A percentile compares a stretch with the other conserved stretches of the same genome.
phyloP scores from a whole-genome alignment of 129 eudicot genomes.

The Flaveria sonorensis region DNA sequence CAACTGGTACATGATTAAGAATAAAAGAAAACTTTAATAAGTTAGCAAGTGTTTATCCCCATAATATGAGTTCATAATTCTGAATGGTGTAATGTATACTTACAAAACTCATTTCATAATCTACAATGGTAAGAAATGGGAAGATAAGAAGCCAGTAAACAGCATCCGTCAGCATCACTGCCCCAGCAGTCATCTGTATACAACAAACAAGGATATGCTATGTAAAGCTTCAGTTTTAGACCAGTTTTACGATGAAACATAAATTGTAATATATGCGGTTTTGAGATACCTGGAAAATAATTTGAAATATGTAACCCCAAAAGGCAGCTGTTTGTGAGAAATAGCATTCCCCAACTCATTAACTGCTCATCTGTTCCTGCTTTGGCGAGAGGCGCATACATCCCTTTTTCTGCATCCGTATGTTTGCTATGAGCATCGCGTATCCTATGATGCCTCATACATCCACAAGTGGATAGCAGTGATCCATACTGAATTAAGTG shows the following conservation, averaged over 20 bases:
- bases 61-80: not conserved
- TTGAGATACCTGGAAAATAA: slow-evolving; percentile 59
- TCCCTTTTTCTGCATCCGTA: slow-evolving; percentile 50
- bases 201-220: slow-evolving; percentile 25
- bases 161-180: slow-evolving; percentile 73
- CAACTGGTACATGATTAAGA: slow-evolving; percentile 47
- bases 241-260: not conserved
- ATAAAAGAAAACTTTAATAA: not conserved
- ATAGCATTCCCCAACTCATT: slow-evolving; percentile 36
- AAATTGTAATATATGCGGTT: not conserved
- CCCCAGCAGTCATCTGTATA: slow-evolving; percentile 77
- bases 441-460: slow-evolving; percentile 31
- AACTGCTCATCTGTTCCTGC: slow-evolving; percentile 25
- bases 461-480: slow-evolving; percentile 59
- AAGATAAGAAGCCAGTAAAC: slow-evolving; percentile 76
- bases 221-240: not conserved
- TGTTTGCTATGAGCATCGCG: slow-evolving; percentile 25
- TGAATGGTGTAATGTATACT: slow-evolving; percentile 34
- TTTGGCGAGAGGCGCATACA: slow-evolving; percentile 36
- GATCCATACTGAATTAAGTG: slow-evolving; percentile 57
- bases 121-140: slow-evolving; percentile 64
- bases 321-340: slow-evolving; percentile 33
- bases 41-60: not conserved
- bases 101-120: slow-evolving; percentile 62
- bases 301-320: slow-evolving; percentile 60